Percentiles rank a stretch among this genome's conserved stretches.
Conservation (phyloP, 805 yeast genomes). For the Yarrowia deformans region DNA sequence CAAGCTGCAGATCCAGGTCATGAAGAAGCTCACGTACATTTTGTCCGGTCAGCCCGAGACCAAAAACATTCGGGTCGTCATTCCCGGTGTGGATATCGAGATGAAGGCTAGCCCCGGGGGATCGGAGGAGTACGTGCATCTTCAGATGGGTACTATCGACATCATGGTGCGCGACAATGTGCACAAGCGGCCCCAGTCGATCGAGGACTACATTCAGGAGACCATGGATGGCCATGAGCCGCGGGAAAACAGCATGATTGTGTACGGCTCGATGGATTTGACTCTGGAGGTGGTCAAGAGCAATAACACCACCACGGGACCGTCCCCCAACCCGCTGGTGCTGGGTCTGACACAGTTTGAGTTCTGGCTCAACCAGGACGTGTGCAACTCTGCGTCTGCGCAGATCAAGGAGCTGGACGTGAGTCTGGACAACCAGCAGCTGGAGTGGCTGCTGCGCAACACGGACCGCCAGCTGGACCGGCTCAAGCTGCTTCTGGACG, state of each 20-base stretch:
- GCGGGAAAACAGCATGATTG: neutral
- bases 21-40: constrained; percentile 51
- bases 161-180: constrained; percentile 41
- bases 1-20: constrained; percentile 65
- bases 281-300: constrained; percentile 39
- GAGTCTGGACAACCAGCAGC: constrained; percentile 49
- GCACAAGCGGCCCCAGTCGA: constrained; percentile 33
- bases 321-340: constrained; percentile 44
- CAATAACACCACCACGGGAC: constrained; percentile 10
- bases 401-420: constrained; percentile 49
- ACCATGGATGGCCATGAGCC: constrained; percentile 27
- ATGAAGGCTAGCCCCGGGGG: constrained; percentile 21
- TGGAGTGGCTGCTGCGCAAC: constrained; percentile 48
- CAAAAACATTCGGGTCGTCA: constrained; percentile 56
- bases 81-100: constrained; percentile 56
- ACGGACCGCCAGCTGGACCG: constrained; percentile 28
- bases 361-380: constrained; percentile 49
- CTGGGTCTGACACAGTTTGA: constrained; percentile 48
- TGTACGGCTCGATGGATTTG: constrained; percentile 30
- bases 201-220: constrained; percentile 43
- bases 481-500: constrained; percentile 13
- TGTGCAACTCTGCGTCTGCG: constrained; percentile 43
- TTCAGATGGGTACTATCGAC: constrained; percentile 41
- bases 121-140: constrained; percentile 42
- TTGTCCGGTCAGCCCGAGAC: constrained; percentile 52